Conservation (phyloP, 2,329 filamentous ascomycete species). For the Whalleya microplaca region DNA sequence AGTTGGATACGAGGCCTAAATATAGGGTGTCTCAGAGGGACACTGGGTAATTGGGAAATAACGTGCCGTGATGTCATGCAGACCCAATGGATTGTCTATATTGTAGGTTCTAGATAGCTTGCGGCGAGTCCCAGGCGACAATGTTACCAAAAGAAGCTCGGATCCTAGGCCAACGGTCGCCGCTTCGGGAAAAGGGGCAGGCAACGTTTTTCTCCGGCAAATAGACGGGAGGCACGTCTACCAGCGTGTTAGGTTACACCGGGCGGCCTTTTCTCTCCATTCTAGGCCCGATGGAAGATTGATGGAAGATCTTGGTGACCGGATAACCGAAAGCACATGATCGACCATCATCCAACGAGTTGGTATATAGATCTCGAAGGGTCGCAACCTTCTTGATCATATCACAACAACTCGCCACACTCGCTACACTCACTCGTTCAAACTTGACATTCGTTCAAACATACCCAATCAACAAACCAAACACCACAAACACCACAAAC, state of each 20-base stretch:
- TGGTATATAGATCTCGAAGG: slow-evolving; percentile 10
- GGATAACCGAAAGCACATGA: neutral
- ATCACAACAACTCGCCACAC: neutral
- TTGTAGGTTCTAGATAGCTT: too few species aligned
- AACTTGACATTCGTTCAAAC: slow-evolving; percentile 1
- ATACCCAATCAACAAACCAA: too few species aligned
- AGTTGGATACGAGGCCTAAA: slow-evolving; percentile 4
- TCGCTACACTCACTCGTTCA: neutral
- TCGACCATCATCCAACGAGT: slow-evolving; percentile 1
- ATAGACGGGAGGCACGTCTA: neutral
- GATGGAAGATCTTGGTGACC: neutral
- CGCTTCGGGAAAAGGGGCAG: neutral
- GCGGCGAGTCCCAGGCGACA: too few species aligned
- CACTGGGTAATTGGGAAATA: neutral
- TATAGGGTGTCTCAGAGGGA: neutral
- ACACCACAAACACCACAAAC: neutral
- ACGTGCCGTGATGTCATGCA: neutral
- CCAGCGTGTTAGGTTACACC: slow-evolving; percentile 4
- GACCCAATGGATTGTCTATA: neutral
- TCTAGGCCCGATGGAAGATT: slow-evolving; percentile 4
- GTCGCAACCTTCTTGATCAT: neutral
- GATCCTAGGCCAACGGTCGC: neutral
- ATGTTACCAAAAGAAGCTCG: too few species aligned
- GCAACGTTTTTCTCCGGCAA: neutral
- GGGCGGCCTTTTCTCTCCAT: neutral